Evolutionary conservation across 202 grass and related monocot species (phyloP), one percentile per base, ranked within the genome.

Genomic region (Saccharum hybrid): DNA sequence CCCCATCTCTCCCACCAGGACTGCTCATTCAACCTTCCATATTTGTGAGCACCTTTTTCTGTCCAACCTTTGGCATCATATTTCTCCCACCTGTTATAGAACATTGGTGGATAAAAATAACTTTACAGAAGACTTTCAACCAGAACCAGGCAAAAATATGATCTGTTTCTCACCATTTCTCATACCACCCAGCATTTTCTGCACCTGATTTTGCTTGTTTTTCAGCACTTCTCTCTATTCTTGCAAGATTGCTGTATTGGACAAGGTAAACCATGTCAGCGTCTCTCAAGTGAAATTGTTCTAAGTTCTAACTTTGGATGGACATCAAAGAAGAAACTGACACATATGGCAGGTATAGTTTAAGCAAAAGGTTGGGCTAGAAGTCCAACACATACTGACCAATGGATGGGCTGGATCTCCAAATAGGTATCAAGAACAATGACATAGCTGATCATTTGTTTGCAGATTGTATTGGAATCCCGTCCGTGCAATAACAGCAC

Each of bases 1-100:
- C 96, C 96, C 96, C 96, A 98, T 60, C 89, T 94, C 85, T 98
- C 96, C 93, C 93, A 96, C 96, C 96, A 98, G 46, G 96, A 96
- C 71, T 98, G 96, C 57, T 98, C 93, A 33, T 98, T 94, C 49
- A 98, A 69, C 65, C 85, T 96, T 85, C 96, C 96, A 75, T 98
- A 98, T 81, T 98, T 98, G 81, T 98, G 91, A 52, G 96, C 96
- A 80, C 93, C 91, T 94, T 98, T 98, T 71, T 98, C 96, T 15
- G 96, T 96, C 91, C 87, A 96, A 75, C 96, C 96, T 90, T 98
- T 98, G 48, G 91, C 96, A 89, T 98, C 96, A 77, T 98, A 94
- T 83, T 98, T 98, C 67, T 98, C 96, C 96, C 96, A 98, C 96
- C 96, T 98, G 75, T 46, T 65, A 36, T 36, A 74, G 65, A 91